phyloP scores from a whole-genome alignment of 352 stramenopile species.

The Peronosclerospora sorghi region DNA sequence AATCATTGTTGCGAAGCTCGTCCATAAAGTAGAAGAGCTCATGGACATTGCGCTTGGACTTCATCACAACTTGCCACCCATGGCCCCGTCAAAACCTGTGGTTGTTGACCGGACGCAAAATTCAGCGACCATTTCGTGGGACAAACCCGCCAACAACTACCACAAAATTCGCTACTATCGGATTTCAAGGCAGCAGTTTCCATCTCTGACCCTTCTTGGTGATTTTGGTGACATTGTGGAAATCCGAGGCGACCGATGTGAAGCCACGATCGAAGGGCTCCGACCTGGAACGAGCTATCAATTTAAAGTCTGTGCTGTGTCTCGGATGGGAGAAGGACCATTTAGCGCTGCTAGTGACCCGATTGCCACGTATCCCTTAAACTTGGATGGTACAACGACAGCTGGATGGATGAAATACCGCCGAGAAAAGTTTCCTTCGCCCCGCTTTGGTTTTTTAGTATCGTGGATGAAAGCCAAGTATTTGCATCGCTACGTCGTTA shows the following conservation, averaged over 20 bases:
- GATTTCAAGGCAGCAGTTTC: constrained; percentile 70
- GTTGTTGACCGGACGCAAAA: constrained; percentile 59
- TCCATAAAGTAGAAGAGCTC: constrained; percentile 83
- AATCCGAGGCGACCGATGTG: constrained; percentile 41
- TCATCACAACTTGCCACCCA: constrained; percentile 74
- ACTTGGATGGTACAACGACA: constrained; percentile 62
- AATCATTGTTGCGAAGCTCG: constrained; percentile 80
- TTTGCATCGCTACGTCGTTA: constrained; percentile 72
- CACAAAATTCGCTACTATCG: constrained; percentile 80
- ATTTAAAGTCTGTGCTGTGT: constrained; percentile 80
- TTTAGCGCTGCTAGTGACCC: constrained; percentile 67
- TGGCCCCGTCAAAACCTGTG: constrained; percentile 49
- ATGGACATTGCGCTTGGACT: constrained; percentile 83
- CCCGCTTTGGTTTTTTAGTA: constrained; percentile 39
- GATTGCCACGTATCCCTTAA: constrained; percentile 57
- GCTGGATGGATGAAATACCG: constrained; percentile 83
- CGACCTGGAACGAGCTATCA: constrained; percentile 74
- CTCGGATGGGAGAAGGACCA: constrained; percentile 76
- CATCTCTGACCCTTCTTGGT: constrained; percentile 69
- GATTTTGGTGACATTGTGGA: constrained; percentile 77
- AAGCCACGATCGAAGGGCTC: constrained; percentile 60
- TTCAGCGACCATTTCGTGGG: constrained; percentile 64
- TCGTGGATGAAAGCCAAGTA: constrained; percentile 67
- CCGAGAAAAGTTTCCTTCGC: constrained; percentile 39
- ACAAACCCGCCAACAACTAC: constrained; percentile 39